These are phyloP conservation scores for Botrytis aclada DNA, from an alignment of 2,329 filamentous ascomycete genomes.

Conservation along the genomic window DNA sequence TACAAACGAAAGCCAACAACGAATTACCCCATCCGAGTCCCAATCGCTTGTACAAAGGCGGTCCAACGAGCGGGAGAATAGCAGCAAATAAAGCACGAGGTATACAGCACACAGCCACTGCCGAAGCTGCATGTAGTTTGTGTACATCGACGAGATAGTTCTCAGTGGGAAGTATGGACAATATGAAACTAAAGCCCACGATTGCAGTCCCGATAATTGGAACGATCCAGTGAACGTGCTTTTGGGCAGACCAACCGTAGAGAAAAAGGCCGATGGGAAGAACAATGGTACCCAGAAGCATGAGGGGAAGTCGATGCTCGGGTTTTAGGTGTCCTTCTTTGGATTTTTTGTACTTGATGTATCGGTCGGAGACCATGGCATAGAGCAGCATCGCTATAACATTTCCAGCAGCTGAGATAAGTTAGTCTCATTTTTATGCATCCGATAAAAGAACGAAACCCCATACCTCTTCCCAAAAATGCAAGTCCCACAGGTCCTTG, in stretches of 20 bases:
- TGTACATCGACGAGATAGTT: constrained; percentile 48
- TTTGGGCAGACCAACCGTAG: constrained; percentile 47
- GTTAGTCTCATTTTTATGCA: background rate
- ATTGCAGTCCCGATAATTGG: constrained; percentile 41
- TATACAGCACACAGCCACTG: constrained; percentile 41
- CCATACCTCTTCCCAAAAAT: constrained; percentile 41
- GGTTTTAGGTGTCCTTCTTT: constrained; percentile 28
- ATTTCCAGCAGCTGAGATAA: background rate
- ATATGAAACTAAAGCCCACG: constrained; percentile 43
- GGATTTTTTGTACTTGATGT: constrained; percentile 8
- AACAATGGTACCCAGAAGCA: constrained; percentile 41
- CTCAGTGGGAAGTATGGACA: constrained; percentile 41
- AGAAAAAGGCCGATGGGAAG: constrained; percentile 48
- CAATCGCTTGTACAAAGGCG: constrained; percentile 42
- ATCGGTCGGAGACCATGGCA: background rate
- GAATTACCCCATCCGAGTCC: constrained; percentile 47
- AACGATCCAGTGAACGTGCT: constrained; percentile 43
- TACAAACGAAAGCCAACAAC: constrained; percentile 47
- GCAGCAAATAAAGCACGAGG: constrained; percentile 46
- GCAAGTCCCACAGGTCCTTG: constrained; percentile 38
- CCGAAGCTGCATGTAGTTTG: constrained; percentile 40
- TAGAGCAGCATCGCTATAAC: background rate
- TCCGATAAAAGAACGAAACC: constrained; percentile 23
- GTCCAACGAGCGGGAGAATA: constrained; percentile 49
- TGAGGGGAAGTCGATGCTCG: constrained; percentile 43